A percentile compares a stretch with the other conserved stretches of the same genome.
Conservation (phyloP, 345 rosid species). For the Rhodamnia argentea region DNA sequence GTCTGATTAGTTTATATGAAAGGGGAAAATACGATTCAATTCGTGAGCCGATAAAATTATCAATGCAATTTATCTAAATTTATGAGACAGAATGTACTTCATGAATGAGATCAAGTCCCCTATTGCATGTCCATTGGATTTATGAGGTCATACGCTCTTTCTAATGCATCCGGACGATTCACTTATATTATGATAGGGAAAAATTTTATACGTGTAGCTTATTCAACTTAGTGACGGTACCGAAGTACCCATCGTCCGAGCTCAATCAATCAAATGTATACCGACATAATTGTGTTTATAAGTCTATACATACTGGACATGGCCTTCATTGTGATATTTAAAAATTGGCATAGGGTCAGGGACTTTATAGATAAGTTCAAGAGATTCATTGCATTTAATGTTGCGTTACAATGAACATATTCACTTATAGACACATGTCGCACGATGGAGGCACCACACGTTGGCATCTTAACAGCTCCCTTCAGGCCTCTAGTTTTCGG, state of each 20-base stretch:
- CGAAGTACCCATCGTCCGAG: background rate
- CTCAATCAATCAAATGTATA: background rate
- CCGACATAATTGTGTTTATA: background rate
- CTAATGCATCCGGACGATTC: background rate
- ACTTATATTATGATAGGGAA: background rate
- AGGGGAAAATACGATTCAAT: background rate
- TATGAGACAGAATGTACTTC: background rate
- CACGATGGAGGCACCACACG: fast-evolving
- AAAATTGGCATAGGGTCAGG: background rate
- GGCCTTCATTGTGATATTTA: background rate
- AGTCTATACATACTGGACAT: background rate
- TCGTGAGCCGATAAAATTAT: background rate
- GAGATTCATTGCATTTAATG: background rate
- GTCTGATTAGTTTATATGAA: background rate
- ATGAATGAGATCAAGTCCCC: background rate
- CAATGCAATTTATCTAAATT: background rate
- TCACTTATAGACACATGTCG: background rate
- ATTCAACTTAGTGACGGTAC: background rate
- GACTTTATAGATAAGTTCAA: background rate
- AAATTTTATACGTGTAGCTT: background rate
- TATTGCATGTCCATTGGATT: background rate
- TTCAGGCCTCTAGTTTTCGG: background rate
- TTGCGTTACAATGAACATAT: background rate
- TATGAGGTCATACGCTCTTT: background rate
- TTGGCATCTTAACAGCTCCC: background rate